Evolutionary conservation across 1,139 yeast species (phyloP), one percentile per base, ranked within the genome.

Genomic region (Yamadazyma mexicana): DNA sequence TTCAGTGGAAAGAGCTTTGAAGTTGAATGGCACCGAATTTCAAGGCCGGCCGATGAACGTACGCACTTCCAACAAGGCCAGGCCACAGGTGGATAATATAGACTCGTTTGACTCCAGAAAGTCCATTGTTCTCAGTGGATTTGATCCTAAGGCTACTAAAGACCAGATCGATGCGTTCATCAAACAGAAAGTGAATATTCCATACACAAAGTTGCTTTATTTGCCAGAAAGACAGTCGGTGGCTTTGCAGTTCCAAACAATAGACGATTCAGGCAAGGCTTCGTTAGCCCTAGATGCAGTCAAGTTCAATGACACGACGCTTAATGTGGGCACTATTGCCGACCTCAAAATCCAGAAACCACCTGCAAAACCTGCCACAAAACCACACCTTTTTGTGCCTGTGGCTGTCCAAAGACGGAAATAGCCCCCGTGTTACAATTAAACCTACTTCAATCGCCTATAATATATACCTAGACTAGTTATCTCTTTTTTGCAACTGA

Each of bases 181-280:
- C 7, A 49, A 49, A 4, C 58, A 59, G 1, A 45, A 49, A 8
- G 58, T 67, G 22, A 78, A 77, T 0, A 56, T 64, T 0, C 62
- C 77, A 0, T 20, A 27, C 14, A 45, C 54, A 1, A 66, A 66
- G 17, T 58, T 83, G 0, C 64, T 71, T 14, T 55, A 81, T 16
- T 2, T 47, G 12, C 52, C 51, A 8, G 44, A 43, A 2, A 37
- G 40, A 2, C 31, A 35, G 5, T 45, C 47, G 1, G 87, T 85
- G 0, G 52, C 79, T 12, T 68, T 85, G 2, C 79, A 79, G 48
- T 81, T 78, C 50, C 59, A 54, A 17, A 59, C 58, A 4, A 65
- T 69, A 0, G 55, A 62, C 8, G 75, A 72, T 40, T 77, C 86
- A 3, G 92, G 94, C 0, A 71, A 61, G 40, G 85, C 85, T 0